These are phyloP conservation scores for Cordyceps sp. DNA, from an alignment of 2,329 filamentous ascomycete species.

Conservation along the genomic window DNA sequence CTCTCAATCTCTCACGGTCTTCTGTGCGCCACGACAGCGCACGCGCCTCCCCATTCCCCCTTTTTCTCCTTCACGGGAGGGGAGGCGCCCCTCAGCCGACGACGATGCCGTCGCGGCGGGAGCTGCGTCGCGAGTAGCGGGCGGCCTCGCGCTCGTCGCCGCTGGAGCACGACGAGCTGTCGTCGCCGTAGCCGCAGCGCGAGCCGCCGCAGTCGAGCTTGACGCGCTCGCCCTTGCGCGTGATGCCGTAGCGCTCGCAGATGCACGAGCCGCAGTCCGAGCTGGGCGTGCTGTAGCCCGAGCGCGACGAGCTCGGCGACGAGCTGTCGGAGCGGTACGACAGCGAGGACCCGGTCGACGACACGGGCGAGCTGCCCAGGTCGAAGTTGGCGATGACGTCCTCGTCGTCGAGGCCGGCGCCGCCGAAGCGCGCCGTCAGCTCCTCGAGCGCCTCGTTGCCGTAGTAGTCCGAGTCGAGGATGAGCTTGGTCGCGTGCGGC, in stretches of 20 bases:
- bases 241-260: constrained; percentile 94
- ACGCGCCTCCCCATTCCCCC: too few species aligned
- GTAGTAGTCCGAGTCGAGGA: constrained; percentile 68
- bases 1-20: too few species aligned
- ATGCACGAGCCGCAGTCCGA: constrained; percentile 70
- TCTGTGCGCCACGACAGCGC: too few species aligned
- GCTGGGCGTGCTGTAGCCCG: constrained; percentile 63
- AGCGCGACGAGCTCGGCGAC: constrained; percentile 54
- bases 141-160: constrained; percentile 38
- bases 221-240: constrained; percentile 78
- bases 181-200: constrained; percentile 69
- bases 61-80: too few species aligned
- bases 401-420: constrained; percentile 39
- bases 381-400: constrained; percentile 37
- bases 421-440: constrained; percentile 58
- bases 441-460: constrained; percentile 59
- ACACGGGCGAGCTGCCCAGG: constrained; percentile 34
- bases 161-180: constrained; percentile 54
- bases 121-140: constrained; percentile 26
- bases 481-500: constrained; percentile 72
- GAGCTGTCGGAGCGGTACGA: constrained; percentile 60
- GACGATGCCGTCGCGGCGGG: constrained; percentile 48
- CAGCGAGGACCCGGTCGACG: constrained; percentile 52
- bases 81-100: constrained; percentile 28
- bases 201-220: constrained; percentile 89